Evolutionary conservation across 1,284 basidiomycete genomes (phyloP), one percentile per base, ranked within the genome.

Genomic region (Sporisorium iseilematis-ciliati): DNA sequence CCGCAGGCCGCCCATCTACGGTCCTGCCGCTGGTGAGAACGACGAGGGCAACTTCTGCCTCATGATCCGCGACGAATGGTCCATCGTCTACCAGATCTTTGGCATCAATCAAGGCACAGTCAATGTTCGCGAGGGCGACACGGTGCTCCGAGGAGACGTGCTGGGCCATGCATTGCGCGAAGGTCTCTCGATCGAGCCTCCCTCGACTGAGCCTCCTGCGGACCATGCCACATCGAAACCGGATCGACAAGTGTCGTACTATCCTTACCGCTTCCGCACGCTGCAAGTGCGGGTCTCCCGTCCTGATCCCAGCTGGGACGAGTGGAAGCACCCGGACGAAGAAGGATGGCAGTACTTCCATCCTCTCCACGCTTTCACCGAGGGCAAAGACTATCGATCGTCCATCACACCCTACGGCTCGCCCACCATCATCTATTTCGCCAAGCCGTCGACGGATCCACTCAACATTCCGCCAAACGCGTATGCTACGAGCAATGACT

Each of bases 21-120:
- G 78, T 2, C 63, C 67, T 2, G 70, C 75, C 5, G 74, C 68
- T 1, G 73, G 77, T 1, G 46, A 55, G 35, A 82, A 82, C 38
- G 77, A 82, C 57, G 75, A 81, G 50, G 4, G 20, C 14, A 75
- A 59, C 46, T 78, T 69, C 58, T 70, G 67, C 38, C 23, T 82
- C 8, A 78, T 80, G 79, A 61, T 83, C 11, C 76, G 75, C 6
- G 81, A 83, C 57, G 78, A 74, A 23, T 81, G 77, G 77, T 75
- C 73, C 7, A 75, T 81, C 49, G 80, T 83, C 0, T 78, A 77
- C 41, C 80, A 82, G 57, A 64, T 82, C 42, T 76, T 79, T 46
- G 78, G 81, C 11, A 41, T 83, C 2, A 75, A 77, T 14, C 50
- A 49, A 2, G 23, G 50, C 3, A 72, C 58, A 0, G 56, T 78